Conservation (phyloP, 495 filamentous ascomycete species). For the Neurospora sp. region DNA sequence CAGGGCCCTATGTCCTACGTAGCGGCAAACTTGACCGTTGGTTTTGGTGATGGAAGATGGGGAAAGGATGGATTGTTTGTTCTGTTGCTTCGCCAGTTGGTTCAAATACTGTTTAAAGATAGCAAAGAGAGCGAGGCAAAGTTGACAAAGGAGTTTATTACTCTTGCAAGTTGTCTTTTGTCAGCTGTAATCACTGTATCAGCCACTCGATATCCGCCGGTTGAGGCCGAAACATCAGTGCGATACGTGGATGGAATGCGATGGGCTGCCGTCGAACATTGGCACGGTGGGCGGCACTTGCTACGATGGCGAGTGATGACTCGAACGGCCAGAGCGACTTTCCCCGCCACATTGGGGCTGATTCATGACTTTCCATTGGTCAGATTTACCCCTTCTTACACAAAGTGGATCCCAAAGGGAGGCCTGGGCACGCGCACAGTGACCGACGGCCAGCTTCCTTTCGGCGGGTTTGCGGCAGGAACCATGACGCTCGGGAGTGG, state of each 20-base stretch:
- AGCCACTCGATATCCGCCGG: neutral
- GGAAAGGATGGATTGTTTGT: neutral
- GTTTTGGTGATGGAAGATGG: neutral
- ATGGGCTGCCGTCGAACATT: slow-evolving; percentile 24
- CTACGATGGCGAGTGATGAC: slow-evolving; percentile 9
- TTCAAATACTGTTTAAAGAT: neutral
- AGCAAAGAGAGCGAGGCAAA: slow-evolving; percentile 1
- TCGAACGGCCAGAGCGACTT: slow-evolving; percentile 18
- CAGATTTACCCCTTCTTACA: neutral
- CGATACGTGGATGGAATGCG: slow-evolving; percentile 11
- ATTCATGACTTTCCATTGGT: neutral
- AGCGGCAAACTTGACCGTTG: neutral
- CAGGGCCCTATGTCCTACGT: neutral
- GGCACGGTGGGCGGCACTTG: slow-evolving; percentile 3
- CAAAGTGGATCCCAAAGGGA: neutral
- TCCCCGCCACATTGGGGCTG: slow-evolving; percentile 20
- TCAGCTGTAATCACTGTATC: neutral
- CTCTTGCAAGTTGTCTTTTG: neutral
- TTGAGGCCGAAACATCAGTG: neutral
- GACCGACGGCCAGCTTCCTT: neutral
- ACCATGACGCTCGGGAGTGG: neutral
- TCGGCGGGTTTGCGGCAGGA: neutral
- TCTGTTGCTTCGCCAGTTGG: neutral
- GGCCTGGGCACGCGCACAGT: neutral
- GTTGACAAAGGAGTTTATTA: neutral